Conservation (phyloP, 495 filamentous ascomycete genomes). For the Penicillium cataractarum region DNA sequence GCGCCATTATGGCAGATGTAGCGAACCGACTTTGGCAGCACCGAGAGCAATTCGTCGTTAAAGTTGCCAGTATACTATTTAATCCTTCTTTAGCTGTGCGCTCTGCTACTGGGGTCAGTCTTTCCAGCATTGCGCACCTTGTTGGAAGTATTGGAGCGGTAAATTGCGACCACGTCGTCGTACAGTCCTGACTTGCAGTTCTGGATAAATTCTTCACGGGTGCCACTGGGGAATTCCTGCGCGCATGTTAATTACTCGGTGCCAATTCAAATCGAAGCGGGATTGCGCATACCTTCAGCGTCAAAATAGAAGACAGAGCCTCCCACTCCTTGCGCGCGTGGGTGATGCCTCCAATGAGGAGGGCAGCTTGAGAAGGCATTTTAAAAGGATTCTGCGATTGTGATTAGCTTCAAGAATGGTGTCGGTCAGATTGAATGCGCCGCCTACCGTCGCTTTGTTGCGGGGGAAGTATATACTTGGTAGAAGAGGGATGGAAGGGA, state of each 20-base stretch:
- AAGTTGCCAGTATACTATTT: conserved; percentile 61
- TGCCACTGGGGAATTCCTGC: conserved; percentile 59
- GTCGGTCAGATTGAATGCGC: not conserved
- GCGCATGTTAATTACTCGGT: not conserved
- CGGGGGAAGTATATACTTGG: conserved; percentile 2
- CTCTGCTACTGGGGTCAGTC: not conserved
- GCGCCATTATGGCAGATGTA: conserved; percentile 88
- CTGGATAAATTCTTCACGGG: conserved; percentile 54
- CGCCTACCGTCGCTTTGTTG: conserved; percentile 1
- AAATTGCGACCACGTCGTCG: conserved; percentile 60
- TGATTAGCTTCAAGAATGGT: conserved; percentile 20
- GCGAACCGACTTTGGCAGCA: conserved; percentile 66
- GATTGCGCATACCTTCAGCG: conserved; percentile 51
- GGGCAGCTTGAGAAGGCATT: conserved; percentile 46
- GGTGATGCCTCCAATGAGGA: conserved; percentile 60
- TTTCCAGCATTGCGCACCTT: conserved; percentile 39
- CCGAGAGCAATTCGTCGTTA: conserved; percentile 59
- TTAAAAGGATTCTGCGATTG: conserved; percentile 13
- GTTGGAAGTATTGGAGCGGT: conserved; percentile 62
- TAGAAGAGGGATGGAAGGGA: not conserved
- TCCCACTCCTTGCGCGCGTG: conserved; percentile 62
- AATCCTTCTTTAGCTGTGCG: not conserved
- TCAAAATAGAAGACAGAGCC: conserved; percentile 52
- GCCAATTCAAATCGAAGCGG: not conserved
- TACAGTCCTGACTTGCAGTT: conserved; percentile 58